These are phyloP conservation scores for Chalciporus sp. DNA, from an alignment of 1,284 basidiomycete genomes.

Conservation along the genomic window DNA sequence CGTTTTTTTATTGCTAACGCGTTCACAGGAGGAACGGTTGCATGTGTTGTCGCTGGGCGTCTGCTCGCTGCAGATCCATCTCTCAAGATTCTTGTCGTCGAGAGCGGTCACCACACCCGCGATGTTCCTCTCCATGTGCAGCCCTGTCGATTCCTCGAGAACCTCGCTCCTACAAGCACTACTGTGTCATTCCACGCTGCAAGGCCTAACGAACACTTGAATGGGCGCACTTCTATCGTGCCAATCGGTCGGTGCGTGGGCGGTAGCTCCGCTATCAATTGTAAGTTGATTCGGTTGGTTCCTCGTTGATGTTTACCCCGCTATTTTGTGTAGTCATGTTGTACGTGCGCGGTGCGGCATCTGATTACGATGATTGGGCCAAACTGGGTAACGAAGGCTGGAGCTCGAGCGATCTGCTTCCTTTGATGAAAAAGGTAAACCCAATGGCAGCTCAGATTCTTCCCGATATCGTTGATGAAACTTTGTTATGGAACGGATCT, in stretches of 20 bases:
- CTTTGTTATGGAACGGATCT: too few relatives aligned
- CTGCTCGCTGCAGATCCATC: conserved; percentile 41
- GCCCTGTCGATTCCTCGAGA: conserved; percentile 47
- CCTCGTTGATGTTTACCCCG: too few relatives aligned
- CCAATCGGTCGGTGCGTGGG: conserved; percentile 43
- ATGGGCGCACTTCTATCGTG: conserved; percentile 44
- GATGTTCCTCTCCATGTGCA: conserved; percentile 41
- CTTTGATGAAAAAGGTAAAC: conserved; percentile 50
- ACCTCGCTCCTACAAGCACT: conserved; percentile 40
- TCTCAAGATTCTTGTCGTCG: conserved; percentile 38
- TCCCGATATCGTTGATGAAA: too few relatives aligned
- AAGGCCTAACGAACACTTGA: conserved; percentile 44
- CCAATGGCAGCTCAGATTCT: too few relatives aligned
- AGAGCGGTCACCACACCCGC: too few relatives aligned
- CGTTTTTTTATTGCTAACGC: too few relatives aligned
- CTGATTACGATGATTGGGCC: conserved; percentile 60
- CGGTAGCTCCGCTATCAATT: conserved; percentile 42
- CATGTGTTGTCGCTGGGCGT: conserved; percentile 43
- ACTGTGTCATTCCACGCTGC: conserved; percentile 45
- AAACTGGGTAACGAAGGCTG: conserved; percentile 50
- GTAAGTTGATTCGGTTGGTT: too few relatives aligned
- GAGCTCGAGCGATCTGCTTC: conserved; percentile 50
- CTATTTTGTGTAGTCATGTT: conserved; percentile 26
- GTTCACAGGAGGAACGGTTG: conserved; percentile 40
- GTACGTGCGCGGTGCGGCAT: conserved; percentile 29